Conservation (phyloP, 2,329 filamentous ascomycete genomes). For the Arthroderma sp. region DNA sequence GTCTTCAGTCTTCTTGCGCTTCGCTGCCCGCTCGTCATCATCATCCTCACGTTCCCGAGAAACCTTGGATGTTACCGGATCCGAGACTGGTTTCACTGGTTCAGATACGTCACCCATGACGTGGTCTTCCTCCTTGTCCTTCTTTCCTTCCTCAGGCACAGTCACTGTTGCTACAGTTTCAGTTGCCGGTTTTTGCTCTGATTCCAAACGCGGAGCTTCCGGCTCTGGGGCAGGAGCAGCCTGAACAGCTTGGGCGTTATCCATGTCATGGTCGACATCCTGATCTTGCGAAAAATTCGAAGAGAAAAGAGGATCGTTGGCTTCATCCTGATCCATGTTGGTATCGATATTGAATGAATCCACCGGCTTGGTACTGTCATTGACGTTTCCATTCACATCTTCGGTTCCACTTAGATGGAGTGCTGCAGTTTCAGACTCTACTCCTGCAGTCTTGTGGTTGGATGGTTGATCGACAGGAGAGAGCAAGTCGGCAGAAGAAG, state of each 20-base stretch:
- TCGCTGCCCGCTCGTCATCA: conserved; percentile 54
- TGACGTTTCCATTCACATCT: neutral
- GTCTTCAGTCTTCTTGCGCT: conserved; percentile 64
- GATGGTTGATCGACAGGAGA: neutral
- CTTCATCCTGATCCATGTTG: neutral
- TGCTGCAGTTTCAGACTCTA: conserved; percentile 4
- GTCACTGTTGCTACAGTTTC: neutral
- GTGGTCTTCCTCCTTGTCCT: conserved; percentile 31
- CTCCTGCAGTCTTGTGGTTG: neutral
- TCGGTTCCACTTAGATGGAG: neutral
- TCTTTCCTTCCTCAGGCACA: neutral
- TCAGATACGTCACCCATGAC: conserved; percentile 35
- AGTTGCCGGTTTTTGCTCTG: neutral
- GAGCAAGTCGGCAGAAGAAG: neutral
- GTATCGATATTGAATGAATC: neutral
- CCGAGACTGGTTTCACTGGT: conserved; percentile 21
- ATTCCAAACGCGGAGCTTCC: too few species aligned
- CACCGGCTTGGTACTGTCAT: neutral
- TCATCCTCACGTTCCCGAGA: conserved; percentile 71
- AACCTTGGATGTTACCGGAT: conserved; percentile 43
- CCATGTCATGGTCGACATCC: neutral
- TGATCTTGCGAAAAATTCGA: neutral
- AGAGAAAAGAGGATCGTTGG: neutral
- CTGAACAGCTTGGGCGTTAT: neutral
- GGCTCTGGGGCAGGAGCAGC: neutral